Conservation (phyloP, 2,329 filamentous ascomycete genomes). For the Mycogone perniciosa region DNA sequence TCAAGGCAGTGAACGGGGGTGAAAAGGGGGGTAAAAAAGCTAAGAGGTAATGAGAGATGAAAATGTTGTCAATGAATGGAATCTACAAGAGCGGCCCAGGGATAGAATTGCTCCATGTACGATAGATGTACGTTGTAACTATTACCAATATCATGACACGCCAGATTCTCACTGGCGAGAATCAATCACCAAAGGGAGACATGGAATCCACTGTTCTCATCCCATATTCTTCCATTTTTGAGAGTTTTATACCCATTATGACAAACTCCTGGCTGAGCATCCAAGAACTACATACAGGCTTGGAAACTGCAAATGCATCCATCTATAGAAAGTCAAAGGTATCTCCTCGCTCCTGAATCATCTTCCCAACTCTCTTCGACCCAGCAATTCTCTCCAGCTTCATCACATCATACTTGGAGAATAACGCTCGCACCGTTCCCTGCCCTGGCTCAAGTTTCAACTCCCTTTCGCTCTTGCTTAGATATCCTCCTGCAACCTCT, state of each 20-base stretch:
- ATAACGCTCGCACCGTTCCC: constrained; percentile 58
- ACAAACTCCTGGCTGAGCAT: not conserved
- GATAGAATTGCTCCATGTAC: constrained; percentile 10
- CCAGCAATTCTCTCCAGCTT: constrained; percentile 86
- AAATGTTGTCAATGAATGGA: not conserved
- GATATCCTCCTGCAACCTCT: constrained; percentile 65
- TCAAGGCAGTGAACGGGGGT: constrained; percentile 18
- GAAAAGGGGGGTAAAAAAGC: not conserved
- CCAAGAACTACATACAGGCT: not conserved
- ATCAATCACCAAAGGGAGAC: not conserved
- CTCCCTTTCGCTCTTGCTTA: constrained; percentile 54
- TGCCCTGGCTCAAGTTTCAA: constrained; percentile 49
- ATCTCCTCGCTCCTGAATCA: constrained; percentile 79
- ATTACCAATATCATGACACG: constrained; percentile 4
- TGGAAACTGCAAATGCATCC: not conserved
- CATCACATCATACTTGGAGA: constrained; percentile 84
- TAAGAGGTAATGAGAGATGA: constrained; percentile 7
- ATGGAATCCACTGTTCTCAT: too few relatives aligned
- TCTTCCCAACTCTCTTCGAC: constrained; percentile 69
- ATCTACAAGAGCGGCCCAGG: not conserved
- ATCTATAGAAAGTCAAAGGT: constrained; percentile 84
- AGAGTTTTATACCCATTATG: not conserved
- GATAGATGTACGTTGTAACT: constrained; percentile 8
- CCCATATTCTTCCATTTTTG: not conserved
- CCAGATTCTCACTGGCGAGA: not conserved